Percentiles rank a stretch among this genome's conserved stretches.
Evolutionary conservation across 1,139 yeast species (phyloP).

Genomic region (Candida tropicalis): DNA sequence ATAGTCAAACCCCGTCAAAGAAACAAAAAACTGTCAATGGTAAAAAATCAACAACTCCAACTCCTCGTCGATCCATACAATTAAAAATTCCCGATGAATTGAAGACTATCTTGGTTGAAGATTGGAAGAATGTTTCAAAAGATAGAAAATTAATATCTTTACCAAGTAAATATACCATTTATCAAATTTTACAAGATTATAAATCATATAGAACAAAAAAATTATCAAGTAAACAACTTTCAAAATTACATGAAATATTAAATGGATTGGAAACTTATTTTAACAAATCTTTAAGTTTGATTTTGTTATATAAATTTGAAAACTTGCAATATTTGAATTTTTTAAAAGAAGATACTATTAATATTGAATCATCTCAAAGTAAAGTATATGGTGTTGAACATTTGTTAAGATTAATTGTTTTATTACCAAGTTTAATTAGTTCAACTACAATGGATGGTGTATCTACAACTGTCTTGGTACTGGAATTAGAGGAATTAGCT

Average conservation of each 20-base stretch:
- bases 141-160: slow-evolving; percentile 67
- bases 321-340: slow-evolving; percentile 75
- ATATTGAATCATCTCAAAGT: slow-evolving; percentile 34
- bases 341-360: slow-evolving; percentile 26
- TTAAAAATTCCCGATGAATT: slow-evolving; percentile 51
- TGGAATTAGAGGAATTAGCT: slow-evolving; percentile 51
- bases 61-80: slow-evolving; percentile 14
- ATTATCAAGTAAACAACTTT: slow-evolving; percentile 35
- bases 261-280: slow-evolving; percentile 77
- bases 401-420: slow-evolving; percentile 68
- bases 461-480: slow-evolving; percentile 54
- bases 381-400: slow-evolving; percentile 77
- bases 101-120: slow-evolving; percentile 78
- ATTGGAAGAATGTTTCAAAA: slow-evolving; percentile 90
- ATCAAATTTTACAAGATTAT: slow-evolving; percentile 49
- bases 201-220: slow-evolving; percentile 23
- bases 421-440: slow-evolving; percentile 78
- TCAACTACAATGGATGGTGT: slow-evolving; percentile 82
- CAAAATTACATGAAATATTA: slow-evolving; percentile 66
- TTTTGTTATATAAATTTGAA: slow-evolving; percentile 81
- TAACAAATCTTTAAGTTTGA: slow-evolving; percentile 70
- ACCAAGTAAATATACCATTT: slow-evolving; percentile 58
- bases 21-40: slow-evolving; percentile 6
- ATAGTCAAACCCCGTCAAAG: not conserved
- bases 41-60: slow-evolving; percentile 1